Evolutionary conservation across 2,329 filamentous ascomycete species (phyloP).

Genomic region (Fusarium euwallaceae): DNA sequence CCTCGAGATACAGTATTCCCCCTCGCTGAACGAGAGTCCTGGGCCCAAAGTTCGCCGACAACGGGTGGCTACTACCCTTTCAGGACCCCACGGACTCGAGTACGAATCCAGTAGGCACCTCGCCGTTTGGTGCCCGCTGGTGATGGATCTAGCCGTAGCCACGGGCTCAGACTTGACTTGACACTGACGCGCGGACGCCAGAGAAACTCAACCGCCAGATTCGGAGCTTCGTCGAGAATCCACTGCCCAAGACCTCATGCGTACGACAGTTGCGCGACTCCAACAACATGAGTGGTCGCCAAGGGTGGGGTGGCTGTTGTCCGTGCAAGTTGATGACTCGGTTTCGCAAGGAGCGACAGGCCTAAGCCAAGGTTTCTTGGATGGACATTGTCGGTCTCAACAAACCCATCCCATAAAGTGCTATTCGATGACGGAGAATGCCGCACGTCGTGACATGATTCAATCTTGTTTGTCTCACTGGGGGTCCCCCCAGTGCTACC

Average conservation of each 20-base stretch:
- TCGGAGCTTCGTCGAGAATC: neutral
- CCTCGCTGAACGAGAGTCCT: neutral
- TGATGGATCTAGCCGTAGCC: slow-evolving; percentile 14
- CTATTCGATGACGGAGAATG: neutral
- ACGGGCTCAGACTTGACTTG: slow-evolving; percentile 6
- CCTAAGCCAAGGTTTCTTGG: neutral
- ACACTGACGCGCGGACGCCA: slow-evolving; percentile 34
- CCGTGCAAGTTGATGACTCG: slow-evolving; percentile 29
- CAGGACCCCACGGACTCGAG: slow-evolving; percentile 19
- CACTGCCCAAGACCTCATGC: slow-evolving; percentile 2
- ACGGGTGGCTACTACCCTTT: slow-evolving; percentile 15
- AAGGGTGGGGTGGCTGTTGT: slow-evolving; percentile 17
- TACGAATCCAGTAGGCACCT: slow-evolving; percentile 31
- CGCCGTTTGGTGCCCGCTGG: slow-evolving; percentile 18
- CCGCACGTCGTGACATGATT: neutral
- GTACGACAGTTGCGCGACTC: slow-evolving; percentile 32
- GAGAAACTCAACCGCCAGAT: slow-evolving; percentile 34
- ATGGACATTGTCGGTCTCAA: neutral
- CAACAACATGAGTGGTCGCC: slow-evolving; percentile 17
- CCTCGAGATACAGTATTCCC: neutral
- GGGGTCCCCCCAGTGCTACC: neutral
- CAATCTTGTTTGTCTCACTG: slow-evolving; percentile 5
- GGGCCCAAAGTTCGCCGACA: neutral
- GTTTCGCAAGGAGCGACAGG: slow-evolving; percentile 2
- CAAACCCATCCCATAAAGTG: neutral